These are phyloP conservation scores for Wickerhamiella occidentalis DNA, from an alignment of 805 yeast genomes.

Conservation along the genomic window DNA sequence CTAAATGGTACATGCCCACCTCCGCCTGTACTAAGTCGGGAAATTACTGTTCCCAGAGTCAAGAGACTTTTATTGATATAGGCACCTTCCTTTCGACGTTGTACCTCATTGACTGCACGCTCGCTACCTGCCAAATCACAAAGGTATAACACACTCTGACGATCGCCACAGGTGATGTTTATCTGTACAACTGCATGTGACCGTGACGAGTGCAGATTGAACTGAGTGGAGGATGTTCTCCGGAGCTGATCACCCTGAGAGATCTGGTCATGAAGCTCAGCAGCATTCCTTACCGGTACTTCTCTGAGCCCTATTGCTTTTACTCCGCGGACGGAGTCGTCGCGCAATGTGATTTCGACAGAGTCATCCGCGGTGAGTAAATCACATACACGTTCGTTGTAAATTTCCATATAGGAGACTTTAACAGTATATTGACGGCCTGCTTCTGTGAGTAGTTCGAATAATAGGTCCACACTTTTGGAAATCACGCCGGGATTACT, in stretches of 20 bases:
- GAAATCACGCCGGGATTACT: slow-evolving; percentile 54
- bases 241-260: slow-evolving; percentile 61
- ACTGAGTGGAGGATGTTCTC: slow-evolving; percentile 80
- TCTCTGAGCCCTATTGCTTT: slow-evolving; percentile 63
- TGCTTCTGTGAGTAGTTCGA: slow-evolving; percentile 27
- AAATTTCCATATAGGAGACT: slow-evolving; percentile 72
- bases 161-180: slow-evolving; percentile 34
- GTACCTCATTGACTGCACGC: slow-evolving; percentile 58
- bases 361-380: slow-evolving; percentile 36
- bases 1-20: slow-evolving; percentile 76
- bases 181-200: slow-evolving; percentile 84
- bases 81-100: slow-evolving; percentile 86
- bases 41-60: slow-evolving; percentile 85
- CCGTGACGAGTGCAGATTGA: slow-evolving; percentile 73
- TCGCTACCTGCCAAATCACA: slow-evolving; percentile 98
- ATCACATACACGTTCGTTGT: slow-evolving; percentile 79
- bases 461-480: slow-evolving; percentile 50
- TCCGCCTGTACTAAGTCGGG: slow-evolving; percentile 46
- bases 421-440: slow-evolving; percentile 35
- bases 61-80: slow-evolving; percentile 82
- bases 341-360: slow-evolving; percentile 57
- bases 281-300: slow-evolving; percentile 41
- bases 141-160: slow-evolving; percentile 58
- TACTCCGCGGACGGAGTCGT: slow-evolving; percentile 60
- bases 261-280: slow-evolving; percentile 50